Conservation (phyloP, 305 asterid species). For the Fraxinus greggii region DNA sequence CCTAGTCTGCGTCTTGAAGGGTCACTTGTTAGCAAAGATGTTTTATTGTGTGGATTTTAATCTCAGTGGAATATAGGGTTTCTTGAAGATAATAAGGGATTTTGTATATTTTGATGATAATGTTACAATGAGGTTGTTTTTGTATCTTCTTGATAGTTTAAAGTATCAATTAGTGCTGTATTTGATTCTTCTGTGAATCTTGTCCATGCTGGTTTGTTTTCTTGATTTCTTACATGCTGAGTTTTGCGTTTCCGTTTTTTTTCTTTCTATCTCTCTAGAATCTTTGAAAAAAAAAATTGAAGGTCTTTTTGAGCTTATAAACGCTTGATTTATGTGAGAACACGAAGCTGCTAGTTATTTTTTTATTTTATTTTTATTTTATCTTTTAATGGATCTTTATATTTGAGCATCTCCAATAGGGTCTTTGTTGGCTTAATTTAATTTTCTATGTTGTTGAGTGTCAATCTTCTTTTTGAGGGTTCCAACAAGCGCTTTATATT, state of each 20-base stretch:
- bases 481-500: background rate
- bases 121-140: background rate
- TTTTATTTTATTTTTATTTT: background rate
- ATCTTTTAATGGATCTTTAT: conserved; percentile 12
- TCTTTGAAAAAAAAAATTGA: conserved; percentile 11
- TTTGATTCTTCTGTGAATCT: background rate
- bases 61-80: conserved; percentile 40
- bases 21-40: conserved; percentile 13
- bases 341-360: conserved; percentile 13
- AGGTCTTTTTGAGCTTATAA: conserved; percentile 11
- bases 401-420: background rate
- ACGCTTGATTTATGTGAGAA: conserved; percentile 1
- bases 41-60: conserved; percentile 21
- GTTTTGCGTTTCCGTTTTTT: background rate
- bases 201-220: conserved; percentile 4
- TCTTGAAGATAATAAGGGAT: conserved; percentile 22
- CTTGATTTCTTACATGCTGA: conserved; percentile 7
- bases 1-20: too few relatives aligned
- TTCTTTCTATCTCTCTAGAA: conserved; percentile 21
- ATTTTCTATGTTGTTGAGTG: background rate
- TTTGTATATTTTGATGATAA: conserved; percentile 17
- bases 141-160: conserved; percentile 13
- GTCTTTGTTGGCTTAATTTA: background rate
- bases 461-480: background rate
- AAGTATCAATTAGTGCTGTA: background rate